phyloP scores from a whole-genome alignment of 805 yeast species.

The Candida germanica region DNA sequence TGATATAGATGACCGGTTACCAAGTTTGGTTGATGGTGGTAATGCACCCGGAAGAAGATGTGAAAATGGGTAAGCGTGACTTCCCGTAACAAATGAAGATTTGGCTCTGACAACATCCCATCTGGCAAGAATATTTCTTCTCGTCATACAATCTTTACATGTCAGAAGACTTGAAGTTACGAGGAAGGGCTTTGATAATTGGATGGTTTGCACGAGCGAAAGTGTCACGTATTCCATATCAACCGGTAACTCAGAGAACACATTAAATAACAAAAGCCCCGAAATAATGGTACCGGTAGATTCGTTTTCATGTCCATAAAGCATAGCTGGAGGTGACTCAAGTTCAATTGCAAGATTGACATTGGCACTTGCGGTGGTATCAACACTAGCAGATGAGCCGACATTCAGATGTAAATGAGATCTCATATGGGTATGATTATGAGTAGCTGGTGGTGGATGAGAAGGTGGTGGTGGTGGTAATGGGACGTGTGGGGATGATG shows the following conservation, averaged over 20 bases:
- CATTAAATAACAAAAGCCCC: slow-evolving; percentile 64
- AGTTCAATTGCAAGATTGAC: slow-evolving; percentile 44
- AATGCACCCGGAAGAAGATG: slow-evolving; percentile 83
- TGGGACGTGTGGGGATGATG: too few species aligned
- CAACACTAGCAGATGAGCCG: too few species aligned
- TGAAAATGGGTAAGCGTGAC: slow-evolving; percentile 89
- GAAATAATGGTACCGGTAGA: slow-evolving; percentile 83
- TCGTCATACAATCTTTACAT: slow-evolving; percentile 59
- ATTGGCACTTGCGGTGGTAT: background rate
- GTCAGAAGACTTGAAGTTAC: slow-evolving; percentile 45
- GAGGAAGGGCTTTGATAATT: slow-evolving; percentile 62
- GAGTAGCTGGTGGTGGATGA: too few species aligned
- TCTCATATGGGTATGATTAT: too few species aligned
- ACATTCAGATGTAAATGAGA: too few species aligned
- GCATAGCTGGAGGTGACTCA: slow-evolving; percentile 88
- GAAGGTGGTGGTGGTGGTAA: too few species aligned
- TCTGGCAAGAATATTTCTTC: slow-evolving; percentile 63
- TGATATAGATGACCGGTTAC: slow-evolving; percentile 46
- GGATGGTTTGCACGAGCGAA: slow-evolving; percentile 68
- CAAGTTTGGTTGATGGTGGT: slow-evolving; percentile 76
- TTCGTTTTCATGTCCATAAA: slow-evolving; percentile 76
- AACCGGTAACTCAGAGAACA: slow-evolving; percentile 19
- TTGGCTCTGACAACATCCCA: slow-evolving; percentile 79
- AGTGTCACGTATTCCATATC: slow-evolving; percentile 58
- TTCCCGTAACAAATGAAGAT: slow-evolving; percentile 58